Percentiles rank a stretch among this genome's conserved stretches.
Evolutionary conservation across 1,284 basidiomycete genomes (phyloP).

Genomic region (Polyporus tsugae): DNA sequence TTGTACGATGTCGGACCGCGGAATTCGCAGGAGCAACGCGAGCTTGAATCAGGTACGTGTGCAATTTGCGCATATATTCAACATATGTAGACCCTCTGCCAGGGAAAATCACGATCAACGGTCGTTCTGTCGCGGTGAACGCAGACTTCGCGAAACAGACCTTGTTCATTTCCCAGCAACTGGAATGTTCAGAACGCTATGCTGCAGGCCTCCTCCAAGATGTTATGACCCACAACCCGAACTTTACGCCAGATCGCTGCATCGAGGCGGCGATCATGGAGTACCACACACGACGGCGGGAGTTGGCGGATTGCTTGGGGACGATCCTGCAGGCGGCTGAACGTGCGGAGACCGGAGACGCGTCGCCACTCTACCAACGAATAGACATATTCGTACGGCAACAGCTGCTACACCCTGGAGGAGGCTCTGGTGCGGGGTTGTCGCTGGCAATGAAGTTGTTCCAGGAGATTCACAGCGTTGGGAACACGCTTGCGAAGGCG

Average conservation of each 20-base stretch:
- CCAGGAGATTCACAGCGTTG: constrained; percentile 67
- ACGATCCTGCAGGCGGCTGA: constrained; percentile 58
- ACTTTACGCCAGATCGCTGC: constrained; percentile 59
- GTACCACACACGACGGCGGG: constrained; percentile 72
- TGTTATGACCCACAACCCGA: constrained; percentile 70
- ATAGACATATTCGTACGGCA: constrained; percentile 61
- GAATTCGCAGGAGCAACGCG: constrained; percentile 69
- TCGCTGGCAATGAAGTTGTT: constrained; percentile 63
- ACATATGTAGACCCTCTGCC: constrained; percentile 18
- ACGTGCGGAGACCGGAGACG: constrained; percentile 48
- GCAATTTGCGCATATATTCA: not conserved
- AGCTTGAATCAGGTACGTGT: constrained; percentile 71
- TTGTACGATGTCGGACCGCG: constrained; percentile 71
- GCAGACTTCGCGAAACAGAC: constrained; percentile 78
- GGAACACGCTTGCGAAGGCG: constrained; percentile 58
- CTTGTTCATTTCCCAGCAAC: constrained; percentile 77
- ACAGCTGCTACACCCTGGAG: constrained; percentile 55
- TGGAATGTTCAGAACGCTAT: constrained; percentile 81
- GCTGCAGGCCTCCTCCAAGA: constrained; percentile 73
- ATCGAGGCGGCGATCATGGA: constrained; percentile 72
- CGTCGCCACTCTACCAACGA: constrained; percentile 54
- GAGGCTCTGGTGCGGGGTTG: constrained; percentile 43
- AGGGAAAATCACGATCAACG: constrained; percentile 72
- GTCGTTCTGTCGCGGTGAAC: constrained; percentile 71
- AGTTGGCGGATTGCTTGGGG: constrained; percentile 71